phyloP scores from a whole-genome alignment of 805 yeast species.

The Wickerhamiella alocasiicola region DNA sequence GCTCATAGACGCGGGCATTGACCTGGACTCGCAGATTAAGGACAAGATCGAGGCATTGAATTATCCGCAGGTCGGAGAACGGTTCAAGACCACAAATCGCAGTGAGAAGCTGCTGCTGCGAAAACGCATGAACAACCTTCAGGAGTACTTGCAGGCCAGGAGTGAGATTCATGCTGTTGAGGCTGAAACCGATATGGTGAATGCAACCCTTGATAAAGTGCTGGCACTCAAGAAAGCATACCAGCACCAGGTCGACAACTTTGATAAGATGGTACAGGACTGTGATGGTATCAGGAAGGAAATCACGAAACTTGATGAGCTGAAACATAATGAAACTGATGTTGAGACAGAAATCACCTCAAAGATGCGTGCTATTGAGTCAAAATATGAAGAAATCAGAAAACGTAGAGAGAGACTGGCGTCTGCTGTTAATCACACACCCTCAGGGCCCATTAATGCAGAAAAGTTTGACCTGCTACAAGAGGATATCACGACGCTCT shows the following conservation, averaged over 20 bases:
- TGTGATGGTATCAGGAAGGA: neutral
- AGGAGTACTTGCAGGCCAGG: constrained; percentile 2
- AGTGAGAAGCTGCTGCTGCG: neutral
- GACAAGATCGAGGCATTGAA: neutral
- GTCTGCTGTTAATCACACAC: too few species aligned
- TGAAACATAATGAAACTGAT: neutral
- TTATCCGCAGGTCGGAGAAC: neutral
- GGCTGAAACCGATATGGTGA: neutral
- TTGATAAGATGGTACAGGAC: neutral
- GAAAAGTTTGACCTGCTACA: neutral
- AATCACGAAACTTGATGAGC: neutral
- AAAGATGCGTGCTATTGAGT: neutral
- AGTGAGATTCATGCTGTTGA: neutral
- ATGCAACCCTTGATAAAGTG: neutral
- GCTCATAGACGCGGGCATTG: neutral
- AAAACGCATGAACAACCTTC: neutral
- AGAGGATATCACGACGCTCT: neutral
- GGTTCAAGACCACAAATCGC: neutral
- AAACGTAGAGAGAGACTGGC: too few species aligned
- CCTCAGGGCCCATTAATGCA: too few species aligned
- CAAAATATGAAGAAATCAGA: neutral
- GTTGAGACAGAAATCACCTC: neutral
- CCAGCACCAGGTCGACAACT: neutral
- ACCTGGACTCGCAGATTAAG: neutral
- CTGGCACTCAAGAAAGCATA: neutral